Base-by-base conservation (phyloP, 495 filamentous ascomycete genomes). In the Cladorrhinum samala region DNA sequence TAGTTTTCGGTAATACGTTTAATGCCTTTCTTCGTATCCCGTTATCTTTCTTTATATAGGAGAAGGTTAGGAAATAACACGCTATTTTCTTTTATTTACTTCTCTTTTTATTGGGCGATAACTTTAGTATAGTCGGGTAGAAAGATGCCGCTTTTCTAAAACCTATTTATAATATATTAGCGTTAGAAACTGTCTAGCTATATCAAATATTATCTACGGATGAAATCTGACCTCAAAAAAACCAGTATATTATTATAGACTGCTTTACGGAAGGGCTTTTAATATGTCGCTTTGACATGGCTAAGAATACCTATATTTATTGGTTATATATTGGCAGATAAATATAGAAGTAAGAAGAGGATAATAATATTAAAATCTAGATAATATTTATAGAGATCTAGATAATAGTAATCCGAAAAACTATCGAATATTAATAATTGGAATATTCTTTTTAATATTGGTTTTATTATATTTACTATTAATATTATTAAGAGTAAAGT, bases 331-430 rank as follows among this genome's bases (percentile, higher is more conserved):
- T 21, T 3, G 9, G 21, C 21, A 23, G n/a, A 46, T 25, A 25
- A 46, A 46, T 46, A 30, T 9, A 25, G 17, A 46, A 2, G 14
- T 23, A 25, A 3, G 11, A 14, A 25, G 3, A 21, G 25, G 9
- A 46, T 25, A 46, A n/a, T 25, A 9, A 7, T 27, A 25, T 46
- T 46, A 46, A 25, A 46, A 25, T 46, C 9, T 24, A 23, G 1
- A n/a, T 46, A 46, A 46, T 46, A 46, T 46, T 25, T 46, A 25
- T 46, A 46, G 9, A 46, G 27, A 4, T 11, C 16, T 11, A 24
- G 11, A 24, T 24, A 8, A 27, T 46, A 14, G n/a, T 46, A 24
- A 24, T 25, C 14, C 6, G 21, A 11, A 25, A 46, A 21, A 14
- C 16, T 46, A 14, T 14, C 27, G 27, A 25, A 46, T 3, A 46